These are phyloP conservation scores for Boletellus deceptivus DNA, from an alignment of 1,284 basidiomycete species.

Conservation along the genomic window DNA sequence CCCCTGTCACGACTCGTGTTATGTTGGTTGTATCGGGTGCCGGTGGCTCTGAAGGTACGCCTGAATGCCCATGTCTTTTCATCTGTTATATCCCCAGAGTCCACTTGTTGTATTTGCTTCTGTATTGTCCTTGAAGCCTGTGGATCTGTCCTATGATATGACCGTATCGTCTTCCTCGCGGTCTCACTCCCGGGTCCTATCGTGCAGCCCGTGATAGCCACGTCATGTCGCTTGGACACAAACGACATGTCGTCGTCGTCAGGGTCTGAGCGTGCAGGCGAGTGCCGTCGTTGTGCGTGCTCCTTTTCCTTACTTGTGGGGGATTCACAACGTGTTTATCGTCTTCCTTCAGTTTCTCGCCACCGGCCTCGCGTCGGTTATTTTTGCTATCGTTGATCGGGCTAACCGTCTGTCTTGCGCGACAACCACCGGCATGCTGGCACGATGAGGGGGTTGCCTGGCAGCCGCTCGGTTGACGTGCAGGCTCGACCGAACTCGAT, in stretches of 20 bases:
- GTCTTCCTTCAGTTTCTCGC: constrained; percentile 76
- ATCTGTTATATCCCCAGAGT: too few species aligned
- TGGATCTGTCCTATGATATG: too few species aligned
- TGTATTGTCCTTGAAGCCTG: too few species aligned
- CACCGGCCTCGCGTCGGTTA: constrained; percentile 61
- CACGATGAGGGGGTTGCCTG: constrained; percentile 1
- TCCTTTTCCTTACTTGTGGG: constrained; percentile 41
- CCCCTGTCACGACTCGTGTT: too few species aligned
- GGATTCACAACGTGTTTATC: constrained; percentile 89
- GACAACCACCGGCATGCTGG: constrained; percentile 34
- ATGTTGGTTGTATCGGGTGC: too few species aligned
- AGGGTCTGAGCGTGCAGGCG: constrained; percentile 70
- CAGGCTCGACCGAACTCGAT: constrained; percentile 56
- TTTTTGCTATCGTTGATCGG: constrained; percentile 67
- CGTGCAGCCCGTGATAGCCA: constrained; percentile 87
- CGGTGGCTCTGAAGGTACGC: too few species aligned
- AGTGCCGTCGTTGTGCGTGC: constrained; percentile 81
- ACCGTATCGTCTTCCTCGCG: too few species aligned
- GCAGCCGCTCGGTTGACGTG: constrained; percentile 9
- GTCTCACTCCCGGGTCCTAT: constrained; percentile 79
- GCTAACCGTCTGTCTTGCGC: constrained; percentile 44
- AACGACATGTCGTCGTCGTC: constrained; percentile 6
- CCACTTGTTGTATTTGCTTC: too few species aligned
- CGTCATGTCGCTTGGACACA: constrained; percentile 14
- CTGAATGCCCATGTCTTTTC: too few species aligned